Evolutionary conservation across 345 rosid species (phyloP).

Genomic region (Citrus cavaleriei): DNA sequence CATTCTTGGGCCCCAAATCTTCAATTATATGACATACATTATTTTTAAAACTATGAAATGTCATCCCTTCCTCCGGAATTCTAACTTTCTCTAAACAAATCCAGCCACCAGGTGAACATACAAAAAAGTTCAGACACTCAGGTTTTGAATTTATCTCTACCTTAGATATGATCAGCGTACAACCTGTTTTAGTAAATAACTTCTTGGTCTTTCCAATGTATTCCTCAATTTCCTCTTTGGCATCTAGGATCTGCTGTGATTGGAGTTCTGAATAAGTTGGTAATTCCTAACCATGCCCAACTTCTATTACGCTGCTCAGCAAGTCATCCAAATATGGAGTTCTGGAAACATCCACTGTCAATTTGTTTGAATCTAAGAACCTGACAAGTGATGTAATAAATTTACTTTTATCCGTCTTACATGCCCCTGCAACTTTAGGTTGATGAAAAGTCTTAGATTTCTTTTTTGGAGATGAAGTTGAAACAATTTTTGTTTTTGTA

Average conservation of each 20-base stretch:
- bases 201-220: neutral
- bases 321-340: neutral
- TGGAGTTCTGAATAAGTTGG: neutral
- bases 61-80: neutral
- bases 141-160: neutral
- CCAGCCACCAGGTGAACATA: neutral
- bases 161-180: neutral
- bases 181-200: neutral
- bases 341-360: no score
- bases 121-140: neutral
- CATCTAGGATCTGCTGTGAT: neutral
- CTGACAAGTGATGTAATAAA: accelerated
- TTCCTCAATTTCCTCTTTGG: neutral
- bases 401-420: no score
- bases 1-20: neutral
- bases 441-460: no score
- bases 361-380: no score
- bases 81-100: neutral
- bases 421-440: no score
- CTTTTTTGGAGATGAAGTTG: neutral
- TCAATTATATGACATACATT: neutral
- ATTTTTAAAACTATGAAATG: neutral
- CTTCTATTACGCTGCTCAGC: neutral
- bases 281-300: neutral
- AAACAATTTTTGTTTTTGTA: neutral